Conservation (phyloP, 768 basidiomycete species). For the Agrocybe chaxingu region DNA sequence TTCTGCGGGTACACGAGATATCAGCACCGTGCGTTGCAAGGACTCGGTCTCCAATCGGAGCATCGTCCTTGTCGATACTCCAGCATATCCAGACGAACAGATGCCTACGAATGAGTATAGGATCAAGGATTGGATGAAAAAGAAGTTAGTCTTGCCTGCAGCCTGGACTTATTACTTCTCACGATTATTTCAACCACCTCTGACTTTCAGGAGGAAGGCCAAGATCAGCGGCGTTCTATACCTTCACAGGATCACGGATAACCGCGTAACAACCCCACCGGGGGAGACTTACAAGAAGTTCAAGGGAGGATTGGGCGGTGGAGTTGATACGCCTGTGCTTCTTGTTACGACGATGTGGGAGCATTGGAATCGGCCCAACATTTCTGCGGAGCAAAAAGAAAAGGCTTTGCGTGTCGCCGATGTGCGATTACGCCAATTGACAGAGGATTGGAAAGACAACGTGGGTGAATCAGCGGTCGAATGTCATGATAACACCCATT, state of each 20-base stretch:
- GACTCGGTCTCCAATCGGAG: too few species aligned
- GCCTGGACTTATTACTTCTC: background rate
- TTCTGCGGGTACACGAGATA: too few species aligned
- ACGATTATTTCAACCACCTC: background rate
- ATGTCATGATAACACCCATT: too few species aligned
- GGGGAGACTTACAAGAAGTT: conserved; percentile 43
- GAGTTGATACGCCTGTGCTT: conserved; percentile 39
- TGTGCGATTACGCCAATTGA: too few species aligned
- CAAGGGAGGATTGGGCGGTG: conserved; percentile 40
- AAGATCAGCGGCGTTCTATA: conserved; percentile 39
- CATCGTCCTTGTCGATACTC: background rate
- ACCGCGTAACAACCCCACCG: conserved; percentile 35
- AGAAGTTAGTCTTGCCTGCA: background rate
- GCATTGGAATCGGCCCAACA: too few species aligned
- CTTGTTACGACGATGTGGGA: conserved; percentile 48
- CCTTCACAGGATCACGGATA: conserved; percentile 39
- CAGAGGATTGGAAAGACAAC: too few species aligned
- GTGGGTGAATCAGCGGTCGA: too few species aligned
- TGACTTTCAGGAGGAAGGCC: background rate
- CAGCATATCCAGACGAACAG: background rate
- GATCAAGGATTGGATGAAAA: background rate
- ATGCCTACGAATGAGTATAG: background rate
- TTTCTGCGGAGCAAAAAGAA: too few species aligned
- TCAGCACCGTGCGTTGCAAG: too few species aligned
- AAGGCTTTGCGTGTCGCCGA: too few species aligned